Conservation (phyloP, 169 alveolate species). For the Plasmodium cynomolgi region DNA sequence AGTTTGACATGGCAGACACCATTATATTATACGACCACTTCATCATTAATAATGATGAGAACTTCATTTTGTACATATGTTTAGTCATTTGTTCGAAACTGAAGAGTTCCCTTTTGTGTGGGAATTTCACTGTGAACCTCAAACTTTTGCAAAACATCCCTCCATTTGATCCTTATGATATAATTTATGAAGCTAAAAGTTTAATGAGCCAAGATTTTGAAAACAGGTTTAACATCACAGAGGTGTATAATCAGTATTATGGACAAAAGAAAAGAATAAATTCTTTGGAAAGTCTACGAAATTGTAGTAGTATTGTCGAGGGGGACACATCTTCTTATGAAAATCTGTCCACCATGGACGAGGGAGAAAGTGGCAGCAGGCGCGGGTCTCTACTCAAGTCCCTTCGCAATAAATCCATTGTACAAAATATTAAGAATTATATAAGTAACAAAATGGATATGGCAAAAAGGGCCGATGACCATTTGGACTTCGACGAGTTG, state of each 20-base stretch:
- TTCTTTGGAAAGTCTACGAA: conserved; percentile 19
- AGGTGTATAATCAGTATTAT: conserved; percentile 44
- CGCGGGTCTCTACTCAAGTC: conserved; percentile 5
- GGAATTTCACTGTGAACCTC: conserved; percentile 68
- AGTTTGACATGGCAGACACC: conserved; percentile 76
- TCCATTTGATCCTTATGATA: conserved; percentile 74
- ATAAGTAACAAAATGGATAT: conserved; percentile 63
- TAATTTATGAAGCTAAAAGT: conserved; percentile 63
- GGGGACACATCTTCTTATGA: neutral
- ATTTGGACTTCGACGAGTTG: neutral
- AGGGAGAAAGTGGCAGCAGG: neutral
- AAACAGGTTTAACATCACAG: conserved; percentile 33
- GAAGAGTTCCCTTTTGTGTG: conserved; percentile 53
- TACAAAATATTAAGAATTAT: conserved; percentile 62
- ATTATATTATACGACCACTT: conserved; percentile 74
- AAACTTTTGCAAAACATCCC: conserved; percentile 75
- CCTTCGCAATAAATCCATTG: conserved; percentile 35
- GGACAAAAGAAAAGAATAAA: conserved; percentile 42
- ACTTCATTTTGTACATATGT: conserved; percentile 72
- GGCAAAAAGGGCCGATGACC: neutral
- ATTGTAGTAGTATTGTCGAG: neutral
- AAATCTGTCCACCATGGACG: neutral
- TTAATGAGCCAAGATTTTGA: conserved; percentile 45
- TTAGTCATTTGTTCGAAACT: conserved; percentile 59
- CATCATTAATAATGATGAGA: conserved; percentile 62